phyloP scores from a whole-genome alignment of 306 rosid species.

The Vicia faba region DNA sequence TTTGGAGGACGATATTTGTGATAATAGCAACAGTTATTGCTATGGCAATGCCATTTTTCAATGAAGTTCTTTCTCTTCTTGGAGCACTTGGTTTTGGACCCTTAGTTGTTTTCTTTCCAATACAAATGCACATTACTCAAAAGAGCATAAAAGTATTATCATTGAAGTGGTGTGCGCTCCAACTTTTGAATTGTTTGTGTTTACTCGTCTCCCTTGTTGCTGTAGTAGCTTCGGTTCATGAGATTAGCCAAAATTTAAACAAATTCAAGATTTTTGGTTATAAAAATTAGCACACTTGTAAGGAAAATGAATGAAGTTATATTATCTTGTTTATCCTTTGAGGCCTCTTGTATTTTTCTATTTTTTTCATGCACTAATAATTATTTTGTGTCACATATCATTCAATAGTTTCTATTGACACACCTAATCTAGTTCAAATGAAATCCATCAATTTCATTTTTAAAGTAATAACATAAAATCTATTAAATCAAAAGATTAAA shows the following conservation, averaged over 20 bases:
- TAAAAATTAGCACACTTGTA: constrained; percentile 34
- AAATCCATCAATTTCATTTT: too few species aligned
- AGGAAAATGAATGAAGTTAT: neutral
- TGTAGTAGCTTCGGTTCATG: constrained; percentile 50
- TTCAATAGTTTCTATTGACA: too few species aligned
- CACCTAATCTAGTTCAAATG: too few species aligned
- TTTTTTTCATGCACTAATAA: too few species aligned
- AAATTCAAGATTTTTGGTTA: constrained; percentile 47
- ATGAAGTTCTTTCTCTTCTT: constrained; percentile 60
- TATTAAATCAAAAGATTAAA: too few species aligned
- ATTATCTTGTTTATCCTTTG: too few species aligned
- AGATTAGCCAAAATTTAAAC: constrained; percentile 44
- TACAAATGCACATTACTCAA: constrained; percentile 71
- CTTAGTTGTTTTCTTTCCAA: constrained; percentile 59
- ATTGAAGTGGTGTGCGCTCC: constrained; percentile 53
- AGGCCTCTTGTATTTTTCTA: too few species aligned
- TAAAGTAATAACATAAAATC: too few species aligned
- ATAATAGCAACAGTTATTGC: constrained; percentile 46
- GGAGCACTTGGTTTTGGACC: constrained; percentile 73
- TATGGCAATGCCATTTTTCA: constrained; percentile 67
- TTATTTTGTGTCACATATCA: too few species aligned
- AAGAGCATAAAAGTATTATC: constrained; percentile 43
- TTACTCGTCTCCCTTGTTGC: constrained; percentile 57
- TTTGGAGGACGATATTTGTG: constrained; percentile 68
- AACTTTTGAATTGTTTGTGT: constrained; percentile 49